Conservation (phyloP, 495 filamentous ascomycete genomes). For the Penicillium mononematosum region DNA sequence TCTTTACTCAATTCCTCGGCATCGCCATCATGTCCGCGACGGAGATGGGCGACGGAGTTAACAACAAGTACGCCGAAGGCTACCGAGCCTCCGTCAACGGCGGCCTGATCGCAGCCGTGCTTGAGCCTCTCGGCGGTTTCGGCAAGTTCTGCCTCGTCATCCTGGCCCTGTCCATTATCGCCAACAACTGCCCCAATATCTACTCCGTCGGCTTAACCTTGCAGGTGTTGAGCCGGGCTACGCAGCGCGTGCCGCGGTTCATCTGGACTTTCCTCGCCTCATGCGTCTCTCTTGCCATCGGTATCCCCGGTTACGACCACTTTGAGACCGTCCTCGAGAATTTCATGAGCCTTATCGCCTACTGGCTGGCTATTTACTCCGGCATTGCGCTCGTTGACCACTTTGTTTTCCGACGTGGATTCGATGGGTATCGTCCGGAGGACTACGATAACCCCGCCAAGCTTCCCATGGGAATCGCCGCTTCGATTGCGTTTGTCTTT, state of each 20-base stretch:
- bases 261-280: slow-evolving; percentile 72
- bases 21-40: slow-evolving; percentile 70
- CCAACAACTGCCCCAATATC: slow-evolving; percentile 87
- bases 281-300: slow-evolving; percentile 68
- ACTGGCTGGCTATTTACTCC: slow-evolving; percentile 84
- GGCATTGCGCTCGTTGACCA: slow-evolving; percentile 72
- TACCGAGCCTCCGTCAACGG: slow-evolving; percentile 65
- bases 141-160: slow-evolving; percentile 82
- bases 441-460: slow-evolving; percentile 57
- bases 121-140: slow-evolving; percentile 68
- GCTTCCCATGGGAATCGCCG: slow-evolving; percentile 72
- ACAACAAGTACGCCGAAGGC: slow-evolving; percentile 57
- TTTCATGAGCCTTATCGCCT: slow-evolving; percentile 77
- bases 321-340: slow-evolving; percentile 72
- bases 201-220: slow-evolving; percentile 78
- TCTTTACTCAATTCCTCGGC: slow-evolving; percentile 79
- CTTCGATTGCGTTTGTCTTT: slow-evolving; percentile 62
- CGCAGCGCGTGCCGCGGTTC: slow-evolving; percentile 71
- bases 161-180: slow-evolving; percentile 74
- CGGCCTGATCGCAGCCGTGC: slow-evolving; percentile 66
- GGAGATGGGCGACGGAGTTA: slow-evolving; percentile 37
- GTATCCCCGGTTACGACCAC: slow-evolving; percentile 72
- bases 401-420: slow-evolving; percentile 70
- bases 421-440: slow-evolving; percentile 59
- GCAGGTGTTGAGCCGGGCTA: slow-evolving; percentile 64